Percentiles rank a stretch among this genome's conserved stretches.
phyloP scores from a whole-genome alignment of 176 grass and related monocot species.

The Areca catechu region DNA sequence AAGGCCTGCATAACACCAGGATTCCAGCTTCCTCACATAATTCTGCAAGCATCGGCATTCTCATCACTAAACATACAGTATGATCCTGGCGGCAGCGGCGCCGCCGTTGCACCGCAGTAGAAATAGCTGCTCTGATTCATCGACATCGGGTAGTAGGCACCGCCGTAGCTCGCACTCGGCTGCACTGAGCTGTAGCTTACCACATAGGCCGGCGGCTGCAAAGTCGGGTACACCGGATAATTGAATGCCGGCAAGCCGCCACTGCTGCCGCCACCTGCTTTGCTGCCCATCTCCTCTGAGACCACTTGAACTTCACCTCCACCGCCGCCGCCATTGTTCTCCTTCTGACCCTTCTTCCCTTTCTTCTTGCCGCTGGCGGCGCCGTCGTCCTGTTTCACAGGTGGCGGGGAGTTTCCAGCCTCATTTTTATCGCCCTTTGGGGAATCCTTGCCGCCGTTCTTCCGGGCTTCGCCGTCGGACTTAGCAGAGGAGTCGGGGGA shows the following conservation, averaged over 20 bases:
- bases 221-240: conserved; percentile 5
- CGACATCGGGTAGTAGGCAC: conserved; percentile 53
- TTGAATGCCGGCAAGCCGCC: too few relatives aligned
- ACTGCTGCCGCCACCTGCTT: conserved; percentile 7
- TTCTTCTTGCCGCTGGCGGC: conserved; percentile 18
- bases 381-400: conserved; percentile 28
- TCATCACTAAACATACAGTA: conserved; percentile 58
- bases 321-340: conserved; percentile 2
- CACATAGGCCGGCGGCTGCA: conserved; percentile 26
- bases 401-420: not conserved
- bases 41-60: conserved; percentile 42
- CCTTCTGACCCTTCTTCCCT: conserved; percentile 24
- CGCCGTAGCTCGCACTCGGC: conserved; percentile 42
- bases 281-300: conserved; percentile 18
- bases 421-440: too few relatives aligned
- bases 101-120: conserved; percentile 8
- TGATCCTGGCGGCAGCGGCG: conserved; percentile 18
- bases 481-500: conserved; percentile 24
- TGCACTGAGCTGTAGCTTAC: conserved; percentile 65
- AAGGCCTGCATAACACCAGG: too few relatives aligned
- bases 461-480: conserved; percentile 11
- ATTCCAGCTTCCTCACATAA: conserved; percentile 38
- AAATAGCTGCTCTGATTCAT: conserved; percentile 26
- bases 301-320: conserved; percentile 7
- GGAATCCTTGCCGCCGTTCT: conserved; percentile 1